phyloP scores from a whole-genome alignment of 352 stramenopile genomes.

The Globisporangium okanoganense region DNA sequence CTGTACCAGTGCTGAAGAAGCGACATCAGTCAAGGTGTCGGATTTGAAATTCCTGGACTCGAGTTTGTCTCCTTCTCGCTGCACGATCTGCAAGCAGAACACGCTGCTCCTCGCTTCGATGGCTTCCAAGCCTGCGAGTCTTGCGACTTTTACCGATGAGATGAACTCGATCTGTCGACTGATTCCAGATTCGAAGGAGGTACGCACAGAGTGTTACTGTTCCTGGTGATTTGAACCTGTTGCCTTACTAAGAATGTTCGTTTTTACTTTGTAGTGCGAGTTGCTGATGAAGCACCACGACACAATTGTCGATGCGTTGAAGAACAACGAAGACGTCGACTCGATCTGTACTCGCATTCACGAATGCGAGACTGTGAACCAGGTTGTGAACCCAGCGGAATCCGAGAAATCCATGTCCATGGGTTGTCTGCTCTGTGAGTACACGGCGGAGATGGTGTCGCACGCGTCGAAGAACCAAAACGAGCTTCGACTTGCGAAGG shows the following conservation, averaged over 20 bases:
- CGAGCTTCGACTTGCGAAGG: conserved; percentile 53
- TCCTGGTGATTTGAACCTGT: neutral
- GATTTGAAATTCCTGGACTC: conserved; percentile 43
- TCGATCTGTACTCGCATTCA: conserved; percentile 47
- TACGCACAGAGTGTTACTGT: conserved; percentile 11
- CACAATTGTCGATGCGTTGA: conserved; percentile 46
- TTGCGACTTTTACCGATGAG: conserved; percentile 42
- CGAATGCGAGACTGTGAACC: conserved; percentile 23
- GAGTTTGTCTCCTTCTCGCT: conserved; percentile 36
- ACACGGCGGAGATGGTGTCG: conserved; percentile 60
- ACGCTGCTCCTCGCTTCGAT: conserved; percentile 51
- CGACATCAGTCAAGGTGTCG: conserved; percentile 19
- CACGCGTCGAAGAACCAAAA: conserved; percentile 41
- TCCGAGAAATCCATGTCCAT: conserved; percentile 42
- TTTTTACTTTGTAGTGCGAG: conserved; percentile 28
- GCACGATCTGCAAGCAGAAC: conserved; percentile 56
- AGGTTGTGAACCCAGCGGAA: conserved; percentile 12
- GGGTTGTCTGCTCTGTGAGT: conserved; percentile 76
- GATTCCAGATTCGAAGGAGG: conserved; percentile 44
- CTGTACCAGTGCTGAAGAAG: conserved; percentile 21
- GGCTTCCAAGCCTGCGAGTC: conserved; percentile 34
- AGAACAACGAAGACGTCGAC: conserved; percentile 44
- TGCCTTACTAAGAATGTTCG: conserved; percentile 3
- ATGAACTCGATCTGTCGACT: conserved; percentile 54
- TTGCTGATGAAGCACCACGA: conserved; percentile 51